Evolutionary conservation across 305 asterid genomes (phyloP), one percentile per base, ranked within the genome.

Genomic region (Lippia alba): DNA sequence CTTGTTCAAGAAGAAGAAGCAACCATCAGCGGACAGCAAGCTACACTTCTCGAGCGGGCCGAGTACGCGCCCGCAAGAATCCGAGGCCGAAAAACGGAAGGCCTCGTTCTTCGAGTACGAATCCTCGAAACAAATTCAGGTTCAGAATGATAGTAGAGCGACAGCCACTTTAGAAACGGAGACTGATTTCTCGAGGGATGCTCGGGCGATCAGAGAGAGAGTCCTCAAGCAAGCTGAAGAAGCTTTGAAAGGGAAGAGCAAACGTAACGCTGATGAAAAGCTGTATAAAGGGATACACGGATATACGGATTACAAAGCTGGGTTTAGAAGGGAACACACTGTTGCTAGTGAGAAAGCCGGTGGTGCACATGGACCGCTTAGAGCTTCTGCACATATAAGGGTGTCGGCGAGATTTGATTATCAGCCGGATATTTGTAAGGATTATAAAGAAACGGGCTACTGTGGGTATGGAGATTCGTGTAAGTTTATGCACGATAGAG

Each of bases 381-480:
- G 98, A 73, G 98, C 99, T 74, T 92, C 98, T 20, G 96, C 98
- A 24, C 96, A 90, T 75, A 90, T 91, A 72, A 85, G 99, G 73
- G 98, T 90, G 54, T 90, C 99, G 0, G 96, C 96, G 1, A 87
- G 99, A 81, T 94, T 94, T 56, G 99, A 94, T 66, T 94, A 92
- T 79, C 99, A 94, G 86, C 99, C 98, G 1, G 98, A 95, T 72
- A 92, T 95, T 48, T 95, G 98, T 61, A 95, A 95, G 78, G 99
- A 95, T 75, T 90, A 90, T 74, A 92, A 95, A 67, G 98, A 92
- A 79, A 95, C 97, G 9, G 97, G 99, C 34, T 92, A 90, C 73
- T 95, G 98, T 82, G 99, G 99, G 50, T 92, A 92, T 67, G 99
- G 98, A 18, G 98, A 95, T 84, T 76, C 98, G 0, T 92, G 98